Evolutionary conservation across 2,329 filamentous ascomycete genomes (phyloP).

Genomic region (Dendryphion nanum): DNA sequence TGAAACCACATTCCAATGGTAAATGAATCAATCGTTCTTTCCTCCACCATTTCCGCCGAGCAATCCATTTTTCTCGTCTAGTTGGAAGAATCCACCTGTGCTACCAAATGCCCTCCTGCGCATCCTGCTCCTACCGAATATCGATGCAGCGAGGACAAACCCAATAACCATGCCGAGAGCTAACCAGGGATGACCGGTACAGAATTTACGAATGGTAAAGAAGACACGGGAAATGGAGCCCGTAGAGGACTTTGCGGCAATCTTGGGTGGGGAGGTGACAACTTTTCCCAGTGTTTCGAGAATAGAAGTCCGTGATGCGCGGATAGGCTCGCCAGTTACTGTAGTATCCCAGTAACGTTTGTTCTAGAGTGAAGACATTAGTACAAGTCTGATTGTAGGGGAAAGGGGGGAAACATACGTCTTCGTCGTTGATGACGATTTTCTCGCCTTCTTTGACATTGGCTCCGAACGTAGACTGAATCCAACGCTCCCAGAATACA

Average conservation of each 20-base stretch:
- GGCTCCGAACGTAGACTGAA: constrained; percentile 90
- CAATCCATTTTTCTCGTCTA: constrained; percentile 68
- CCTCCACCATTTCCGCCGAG: constrained; percentile 53
- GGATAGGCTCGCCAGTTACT: constrained; percentile 83
- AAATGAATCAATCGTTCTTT: constrained; percentile 28
- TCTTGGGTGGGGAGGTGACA: constrained; percentile 65
- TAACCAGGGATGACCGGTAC: constrained; percentile 46
- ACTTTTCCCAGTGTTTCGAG: constrained; percentile 80
- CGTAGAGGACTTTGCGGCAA: constrained; percentile 76
- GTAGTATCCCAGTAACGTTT: constrained; percentile 94
- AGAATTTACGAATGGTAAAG: constrained; percentile 43
- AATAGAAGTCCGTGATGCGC: constrained; percentile 84
- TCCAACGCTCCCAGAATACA: constrained; percentile 96
- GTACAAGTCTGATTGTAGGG: neutral
- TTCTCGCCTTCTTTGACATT: constrained; percentile 82
- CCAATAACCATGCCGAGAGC: constrained; percentile 57
- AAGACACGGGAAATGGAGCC: constrained; percentile 70
- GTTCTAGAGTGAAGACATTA: constrained; percentile 55
- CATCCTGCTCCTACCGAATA: constrained; percentile 31
- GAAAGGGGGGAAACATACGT: constrained; percentile 60
- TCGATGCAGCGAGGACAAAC: constrained; percentile 51
- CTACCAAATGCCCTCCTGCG: constrained; percentile 46
- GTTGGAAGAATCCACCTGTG: constrained; percentile 60
- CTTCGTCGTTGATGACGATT: constrained; percentile 95
- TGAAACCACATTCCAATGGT: too few species aligned